Evolutionary conservation across 176 grass and related monocot species (phyloP), one percentile per base, ranked within the genome.

Genomic region (Zoysia pacifica): DNA sequence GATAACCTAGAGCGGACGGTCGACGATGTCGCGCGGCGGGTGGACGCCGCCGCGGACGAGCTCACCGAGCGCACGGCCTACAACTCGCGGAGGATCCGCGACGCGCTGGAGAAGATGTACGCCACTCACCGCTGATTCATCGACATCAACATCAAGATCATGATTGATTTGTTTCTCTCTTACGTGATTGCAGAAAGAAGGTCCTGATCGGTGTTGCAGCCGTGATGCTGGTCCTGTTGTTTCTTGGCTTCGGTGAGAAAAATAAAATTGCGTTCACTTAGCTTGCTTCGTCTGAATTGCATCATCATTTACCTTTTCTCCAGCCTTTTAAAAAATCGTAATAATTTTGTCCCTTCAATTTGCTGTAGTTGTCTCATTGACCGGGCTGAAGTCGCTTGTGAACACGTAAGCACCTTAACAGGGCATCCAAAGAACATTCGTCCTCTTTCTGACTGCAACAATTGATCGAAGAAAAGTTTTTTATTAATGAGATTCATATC

Each of bases 201-300:
- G 40, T 82, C 28, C 83, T 98, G 49, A 87, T 98, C 35, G 44
- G 79, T 13, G 75, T 90, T 4, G 71, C 81, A 0, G 90, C 86
- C 45, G 86, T 87, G 73, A 83, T 92, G 92, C 88, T 98, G 13
- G 41, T 81, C 2, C 40, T 98, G 0, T 66, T 82, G 51, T 49
- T 89, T 69, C 41, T 98, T 65, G 95, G 92, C 53, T 74, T 93
- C 11, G 87, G 95, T 98, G 81, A 94, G 93, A 62, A 94, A 90
- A 56, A 86, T 14, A 50, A 43, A 48, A 58, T 68, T 74, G 48
- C 3, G 66, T 28, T 48, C 10, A 14, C 43, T 20, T 63, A 28
- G 15, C 65, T 11, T 56, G 6, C 3, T 9, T 53, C 6, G 18
- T 7, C 55, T 70, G 44, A 44, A 43, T 12, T 12, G 16, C 52